Base-by-base conservation (phyloP, 1,139 yeast genomes). In the Taphrina confusa region DNA sequence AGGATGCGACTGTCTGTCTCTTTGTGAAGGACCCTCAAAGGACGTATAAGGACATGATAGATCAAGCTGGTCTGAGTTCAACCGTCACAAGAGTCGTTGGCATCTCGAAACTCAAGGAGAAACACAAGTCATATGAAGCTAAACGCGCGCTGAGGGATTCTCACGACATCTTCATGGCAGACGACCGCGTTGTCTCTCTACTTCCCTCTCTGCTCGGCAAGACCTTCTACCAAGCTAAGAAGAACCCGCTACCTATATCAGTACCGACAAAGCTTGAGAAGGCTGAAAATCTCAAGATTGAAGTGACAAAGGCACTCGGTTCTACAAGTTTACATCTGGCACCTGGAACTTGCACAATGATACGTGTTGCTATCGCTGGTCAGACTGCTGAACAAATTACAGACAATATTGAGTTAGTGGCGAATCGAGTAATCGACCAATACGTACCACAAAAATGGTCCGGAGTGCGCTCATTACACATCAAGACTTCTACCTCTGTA, bases 171-270 rank as follows among this genome's bases (percentile, higher is more conserved):
- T 88, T 92, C 71, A 72, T 92, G 56, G 84, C 88, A 54, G 97
- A 92, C 73, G 96, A 90, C 67, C 84, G 86, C 40, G 78, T 91
- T 52, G 78, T 89, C 61, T 83, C 90, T 57, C 77, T 87, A 64
- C 78, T 91, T 75, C 98, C 98, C 59, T 83, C 84, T 66, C 75
- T 86, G 46, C 76, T 92, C 65, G 96, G 97, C 56, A 88, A 88
- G 74, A 78, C 81, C 2, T 92, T 90, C 70, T 87, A 84, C 72
- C 76, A 77, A 63, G 76, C 78, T 61, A 72, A 75, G 63, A 87
- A 87, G 70, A 73, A 84, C 30, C 97, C 97, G 42, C 71, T 90
- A 57, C 83, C 95, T 18, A 78, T 91, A 57, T 80, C 78, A 69
- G 75, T 84, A 34, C 51, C 73, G 63, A 66, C 70, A 12, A 67